phyloP scores from a whole-genome alignment of 768 basidiomycete genomes.

The Auricularia sp. region DNA sequence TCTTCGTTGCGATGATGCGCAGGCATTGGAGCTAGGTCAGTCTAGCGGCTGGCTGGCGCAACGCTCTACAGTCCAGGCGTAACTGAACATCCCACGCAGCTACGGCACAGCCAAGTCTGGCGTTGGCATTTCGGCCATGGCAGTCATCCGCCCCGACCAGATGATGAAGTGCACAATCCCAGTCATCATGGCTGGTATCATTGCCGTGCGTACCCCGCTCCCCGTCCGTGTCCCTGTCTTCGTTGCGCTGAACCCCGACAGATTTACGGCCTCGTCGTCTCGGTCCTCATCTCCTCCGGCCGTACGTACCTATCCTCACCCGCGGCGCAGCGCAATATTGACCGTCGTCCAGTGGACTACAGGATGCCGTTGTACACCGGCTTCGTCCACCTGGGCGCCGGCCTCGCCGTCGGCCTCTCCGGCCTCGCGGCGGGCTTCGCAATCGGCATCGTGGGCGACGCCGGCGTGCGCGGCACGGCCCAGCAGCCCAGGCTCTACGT shows the following conservation, averaged over 20 bases:
- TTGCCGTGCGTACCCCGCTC: slow-evolving; percentile 61
- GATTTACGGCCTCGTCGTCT: slow-evolving; percentile 98
- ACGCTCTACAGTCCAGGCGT: too few species aligned
- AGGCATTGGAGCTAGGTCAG: slow-evolving; percentile 84
- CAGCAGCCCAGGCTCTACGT: slow-evolving; percentile 93
- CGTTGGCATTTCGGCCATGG: slow-evolving; percentile 96
- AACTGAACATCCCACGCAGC: slow-evolving; percentile 33
- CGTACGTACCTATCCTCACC: slow-evolving; percentile 42
- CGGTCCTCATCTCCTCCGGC: slow-evolving; percentile 85
- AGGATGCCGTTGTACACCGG: slow-evolving; percentile 88
- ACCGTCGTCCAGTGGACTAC: slow-evolving; percentile 41
- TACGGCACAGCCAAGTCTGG: slow-evolving; percentile 99
- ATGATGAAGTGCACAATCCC: slow-evolving; percentile 98
- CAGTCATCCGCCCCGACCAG: slow-evolving; percentile 87
- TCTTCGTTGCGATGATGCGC: not conserved
- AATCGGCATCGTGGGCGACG: slow-evolving; percentile 97
- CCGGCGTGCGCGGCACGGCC: slow-evolving; percentile 94
- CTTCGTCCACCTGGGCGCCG: slow-evolving; percentile 89
- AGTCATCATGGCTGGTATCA: slow-evolving; percentile 99
- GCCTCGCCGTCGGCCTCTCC: slow-evolving; percentile 68
- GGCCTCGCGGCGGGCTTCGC: slow-evolving; percentile 97
- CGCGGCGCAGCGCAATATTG: not conserved
- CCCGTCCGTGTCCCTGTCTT: not conserved
- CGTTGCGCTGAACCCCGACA: slow-evolving; percentile 19
- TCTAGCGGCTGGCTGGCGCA: slow-evolving; percentile 4